Percentiles rank a stretch among this genome's conserved stretches.
Conservation (phyloP, 805 yeast species). For the Zygosaccharomyces lentus region DNA sequence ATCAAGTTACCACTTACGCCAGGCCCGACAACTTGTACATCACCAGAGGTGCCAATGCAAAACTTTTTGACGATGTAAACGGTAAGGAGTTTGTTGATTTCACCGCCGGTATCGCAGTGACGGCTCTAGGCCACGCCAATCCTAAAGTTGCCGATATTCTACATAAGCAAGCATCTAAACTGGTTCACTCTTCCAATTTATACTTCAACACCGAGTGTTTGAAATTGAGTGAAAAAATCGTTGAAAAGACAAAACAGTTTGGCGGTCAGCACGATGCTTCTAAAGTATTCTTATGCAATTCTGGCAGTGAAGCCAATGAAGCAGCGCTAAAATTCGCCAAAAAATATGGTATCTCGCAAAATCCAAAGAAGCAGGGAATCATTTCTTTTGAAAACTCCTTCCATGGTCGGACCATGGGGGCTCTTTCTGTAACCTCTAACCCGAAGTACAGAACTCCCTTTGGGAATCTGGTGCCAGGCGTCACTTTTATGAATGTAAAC, state of each 20-base stretch:
- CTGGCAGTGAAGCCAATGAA: constrained; percentile 79
- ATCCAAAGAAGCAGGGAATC: constrained; percentile 61
- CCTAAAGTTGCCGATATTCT: constrained; percentile 68
- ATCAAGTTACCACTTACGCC: constrained; percentile 70
- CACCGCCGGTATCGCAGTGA: constrained; percentile 95
- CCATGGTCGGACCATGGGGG: constrained; percentile 95
- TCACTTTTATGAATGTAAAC: constrained; percentile 40
- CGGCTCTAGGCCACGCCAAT: constrained; percentile 87
- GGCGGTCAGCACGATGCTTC: constrained; percentile 84
- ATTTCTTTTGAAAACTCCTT: constrained; percentile 86
- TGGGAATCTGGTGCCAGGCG: constrained; percentile 88
- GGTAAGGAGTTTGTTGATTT: constrained; percentile 80
- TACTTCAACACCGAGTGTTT: constrained; percentile 84
- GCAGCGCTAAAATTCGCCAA: constrained; percentile 77
- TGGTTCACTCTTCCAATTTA: constrained; percentile 82
- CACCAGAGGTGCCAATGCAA: constrained; percentile 77
- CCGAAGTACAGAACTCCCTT: constrained; percentile 91
- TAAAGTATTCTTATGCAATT: constrained; percentile 63
- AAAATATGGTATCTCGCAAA: constrained; percentile 62
- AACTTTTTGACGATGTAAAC: constrained; percentile 68
- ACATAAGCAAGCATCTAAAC: constrained; percentile 62
- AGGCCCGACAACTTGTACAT: constrained; percentile 69
- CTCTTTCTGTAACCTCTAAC: constrained; percentile 87
- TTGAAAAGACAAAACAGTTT: constrained; percentile 58
- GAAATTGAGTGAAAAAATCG: constrained; percentile 65